A percentile compares a stretch with the other conserved stretches of the same genome.
These are phyloP conservation scores for Malassezia yamatoensis DNA, from an alignment of 1,284 basidiomycete genomes.

Conservation along the genomic window DNA sequence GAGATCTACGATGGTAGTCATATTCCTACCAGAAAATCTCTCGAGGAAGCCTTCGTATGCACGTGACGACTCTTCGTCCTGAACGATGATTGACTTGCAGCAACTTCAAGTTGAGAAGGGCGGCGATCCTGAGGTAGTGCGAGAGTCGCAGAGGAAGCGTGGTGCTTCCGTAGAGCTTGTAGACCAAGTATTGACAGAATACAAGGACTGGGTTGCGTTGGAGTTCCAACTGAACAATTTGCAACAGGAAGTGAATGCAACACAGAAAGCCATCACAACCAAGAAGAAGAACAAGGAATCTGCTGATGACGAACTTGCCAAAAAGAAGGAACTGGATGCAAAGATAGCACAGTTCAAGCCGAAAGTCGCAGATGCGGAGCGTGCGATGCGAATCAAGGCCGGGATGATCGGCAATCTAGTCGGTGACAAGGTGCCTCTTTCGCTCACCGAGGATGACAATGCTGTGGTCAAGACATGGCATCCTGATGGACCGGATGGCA, in stretches of 20 bases:
- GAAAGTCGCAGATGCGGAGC: constrained; percentile 57
- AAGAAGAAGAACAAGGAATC: constrained; percentile 91
- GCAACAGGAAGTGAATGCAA: constrained; percentile 72
- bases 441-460: constrained; percentile 91
- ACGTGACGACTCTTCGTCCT: not conserved
- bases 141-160: constrained; percentile 84
- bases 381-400: constrained; percentile 68
- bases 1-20: constrained; percentile 38
- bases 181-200: constrained; percentile 84
- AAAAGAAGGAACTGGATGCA: constrained; percentile 67
- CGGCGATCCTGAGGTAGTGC: constrained; percentile 83
- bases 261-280: constrained; percentile 83
- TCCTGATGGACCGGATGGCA: constrained; percentile 63
- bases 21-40: constrained; percentile 7
- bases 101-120: constrained; percentile 53
- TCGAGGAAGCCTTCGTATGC: not conserved
- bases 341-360: constrained; percentile 64
- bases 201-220: constrained; percentile 79
- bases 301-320: constrained; percentile 70
- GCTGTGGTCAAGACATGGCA: constrained; percentile 70
- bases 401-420: constrained; percentile 84
- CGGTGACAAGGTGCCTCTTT: constrained; percentile 72
- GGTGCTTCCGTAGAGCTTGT: constrained; percentile 79
- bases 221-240: constrained; percentile 71
- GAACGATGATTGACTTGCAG: constrained; percentile 29